Percentiles rank a stretch among this genome's conserved stretches.
phyloP scores from a whole-genome alignment of 2,329 filamentous ascomycete species.

The Ambrosiella xylebori region DNA sequence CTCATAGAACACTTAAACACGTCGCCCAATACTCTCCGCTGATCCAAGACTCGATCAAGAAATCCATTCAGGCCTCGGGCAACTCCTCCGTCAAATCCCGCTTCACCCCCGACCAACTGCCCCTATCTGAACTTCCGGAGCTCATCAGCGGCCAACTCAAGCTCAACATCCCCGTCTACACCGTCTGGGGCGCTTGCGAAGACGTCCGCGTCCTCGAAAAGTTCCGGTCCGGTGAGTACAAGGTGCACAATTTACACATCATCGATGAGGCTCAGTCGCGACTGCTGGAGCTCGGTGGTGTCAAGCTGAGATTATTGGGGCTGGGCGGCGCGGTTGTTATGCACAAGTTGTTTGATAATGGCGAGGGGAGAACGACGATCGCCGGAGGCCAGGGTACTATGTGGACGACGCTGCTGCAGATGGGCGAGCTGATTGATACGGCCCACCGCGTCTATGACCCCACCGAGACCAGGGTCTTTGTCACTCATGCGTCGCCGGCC shows the following conservation, averaged over 20 bases:
- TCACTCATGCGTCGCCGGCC: constrained; percentile 92
- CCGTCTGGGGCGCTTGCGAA: constrained; percentile 96
- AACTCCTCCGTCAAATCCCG: constrained; percentile 70
- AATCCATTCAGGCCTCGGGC: constrained; percentile 46
- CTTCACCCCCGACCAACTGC: constrained; percentile 64
- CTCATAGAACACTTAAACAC: constrained; percentile 74
- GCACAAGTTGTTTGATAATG: constrained; percentile 99
- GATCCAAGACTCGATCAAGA: constrained; percentile 61
- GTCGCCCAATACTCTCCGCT: constrained; percentile 96
- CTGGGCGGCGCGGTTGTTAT: constrained; percentile 94
- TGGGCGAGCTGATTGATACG: constrained; percentile 95
- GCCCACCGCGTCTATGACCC: constrained; percentile 97
- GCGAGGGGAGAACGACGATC: constrained; percentile 93
- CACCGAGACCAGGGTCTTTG: constrained; percentile 88
- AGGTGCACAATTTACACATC: constrained; percentile 91
- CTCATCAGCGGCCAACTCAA: constrained; percentile 79
- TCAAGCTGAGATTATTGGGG: constrained; percentile 86
- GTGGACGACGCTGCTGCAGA: constrained; percentile 97
- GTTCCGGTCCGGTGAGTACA: constrained; percentile 94
- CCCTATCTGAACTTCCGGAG: constrained; percentile 78
- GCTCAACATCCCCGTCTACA: constrained; percentile 92
- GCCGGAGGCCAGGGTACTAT: constrained; percentile 96
- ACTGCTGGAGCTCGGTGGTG: constrained; percentile 82
- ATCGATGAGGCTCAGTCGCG: constrained; percentile 96
- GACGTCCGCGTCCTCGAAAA: constrained; percentile 95